Percentiles rank a stretch among this genome's conserved stretches.
Evolutionary conservation across 257 asterid genomes (phyloP).

Genomic region (Coffea canephora): DNA sequence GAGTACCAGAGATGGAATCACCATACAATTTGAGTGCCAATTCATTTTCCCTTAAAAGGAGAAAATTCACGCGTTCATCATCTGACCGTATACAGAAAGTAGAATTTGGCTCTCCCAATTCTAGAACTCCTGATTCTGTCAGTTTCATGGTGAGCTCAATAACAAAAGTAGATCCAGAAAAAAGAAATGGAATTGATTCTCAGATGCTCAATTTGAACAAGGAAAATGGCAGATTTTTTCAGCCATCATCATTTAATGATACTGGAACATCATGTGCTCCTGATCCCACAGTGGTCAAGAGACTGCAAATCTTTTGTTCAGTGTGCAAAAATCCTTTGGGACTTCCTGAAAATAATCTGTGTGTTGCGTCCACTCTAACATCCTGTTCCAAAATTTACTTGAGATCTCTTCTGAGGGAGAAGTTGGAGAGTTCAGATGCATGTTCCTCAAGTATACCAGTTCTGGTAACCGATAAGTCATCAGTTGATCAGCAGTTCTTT

Average conservation of each 20-base stretch:
- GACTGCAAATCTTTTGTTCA: constrained; percentile 60
- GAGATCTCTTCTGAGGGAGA: constrained; percentile 47
- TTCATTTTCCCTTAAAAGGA: constrained; percentile 58
- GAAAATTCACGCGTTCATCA: constrained; percentile 45
- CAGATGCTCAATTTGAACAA: constrained; percentile 34
- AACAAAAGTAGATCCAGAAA: constrained; percentile 29
- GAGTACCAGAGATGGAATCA: constrained; percentile 51
- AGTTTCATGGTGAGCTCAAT: constrained; percentile 49
- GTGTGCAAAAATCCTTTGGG: constrained; percentile 68
- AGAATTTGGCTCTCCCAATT: constrained; percentile 31
- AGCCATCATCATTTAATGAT: constrained; percentile 23
- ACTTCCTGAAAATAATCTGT: constrained; percentile 48
- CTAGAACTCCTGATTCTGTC: constrained; percentile 37
- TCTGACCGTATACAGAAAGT: constrained; percentile 37
- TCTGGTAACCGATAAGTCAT: constrained; percentile 48
- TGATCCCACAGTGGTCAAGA: constrained; percentile 40
- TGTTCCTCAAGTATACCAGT: constrained; percentile 51
- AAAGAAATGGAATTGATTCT: constrained; percentile 18
- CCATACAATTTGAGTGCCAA: constrained; percentile 60
- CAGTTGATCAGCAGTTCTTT: constrained; percentile 47
- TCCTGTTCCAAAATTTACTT: constrained; percentile 72
- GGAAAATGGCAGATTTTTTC: constrained; percentile 26
- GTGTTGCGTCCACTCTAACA: constrained; percentile 44
- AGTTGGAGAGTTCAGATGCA: constrained; percentile 29
- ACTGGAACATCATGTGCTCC: constrained; percentile 35